These are phyloP conservation scores for Rhizopus sp. DNA, from an alignment of 371 early-diverging fungal species.

Conservation along the genomic window DNA sequence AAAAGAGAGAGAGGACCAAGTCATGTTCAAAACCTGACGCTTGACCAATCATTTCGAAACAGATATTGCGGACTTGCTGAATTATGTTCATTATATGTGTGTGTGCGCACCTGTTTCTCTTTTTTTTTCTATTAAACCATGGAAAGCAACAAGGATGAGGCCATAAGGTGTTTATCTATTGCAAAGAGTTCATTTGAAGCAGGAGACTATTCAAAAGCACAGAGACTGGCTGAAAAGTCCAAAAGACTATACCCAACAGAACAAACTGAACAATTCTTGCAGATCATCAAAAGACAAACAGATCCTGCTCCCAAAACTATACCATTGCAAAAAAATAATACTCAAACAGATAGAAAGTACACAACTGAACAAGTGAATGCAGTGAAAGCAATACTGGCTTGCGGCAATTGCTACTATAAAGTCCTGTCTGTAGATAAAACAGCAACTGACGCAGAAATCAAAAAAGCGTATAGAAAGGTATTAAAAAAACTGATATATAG, in stretches of 20 bases:
- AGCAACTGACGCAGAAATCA: conserved; percentile 87
- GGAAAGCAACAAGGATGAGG: conserved; percentile 92
- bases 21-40: background rate
- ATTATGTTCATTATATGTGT: background rate
- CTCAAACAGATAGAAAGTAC: conserved; percentile 55
- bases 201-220: conserved; percentile 70
- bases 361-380: conserved; percentile 81
- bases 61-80: conserved; percentile 9
- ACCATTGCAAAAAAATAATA: conserved; percentile 4
- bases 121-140: conserved; percentile 35
- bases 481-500: background rate
- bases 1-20: background rate
- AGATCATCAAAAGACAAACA: conserved; percentile 33
- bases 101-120: background rate
- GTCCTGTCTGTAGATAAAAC: conserved; percentile 84
- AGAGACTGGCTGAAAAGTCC: conserved; percentile 84
- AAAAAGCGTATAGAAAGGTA: conserved; percentile 96
- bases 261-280: conserved; percentile 63
- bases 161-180: conserved; percentile 74
- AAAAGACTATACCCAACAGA: conserved; percentile 75
- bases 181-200: conserved; percentile 66
- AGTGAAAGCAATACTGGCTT: conserved; percentile 73
- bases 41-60: conserved; percentile 17
- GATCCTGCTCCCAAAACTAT: background rate
- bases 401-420: conserved; percentile 84